phyloP scores from a whole-genome alignment of 441 rosid species.

The Eruca vesicaria region DNA sequence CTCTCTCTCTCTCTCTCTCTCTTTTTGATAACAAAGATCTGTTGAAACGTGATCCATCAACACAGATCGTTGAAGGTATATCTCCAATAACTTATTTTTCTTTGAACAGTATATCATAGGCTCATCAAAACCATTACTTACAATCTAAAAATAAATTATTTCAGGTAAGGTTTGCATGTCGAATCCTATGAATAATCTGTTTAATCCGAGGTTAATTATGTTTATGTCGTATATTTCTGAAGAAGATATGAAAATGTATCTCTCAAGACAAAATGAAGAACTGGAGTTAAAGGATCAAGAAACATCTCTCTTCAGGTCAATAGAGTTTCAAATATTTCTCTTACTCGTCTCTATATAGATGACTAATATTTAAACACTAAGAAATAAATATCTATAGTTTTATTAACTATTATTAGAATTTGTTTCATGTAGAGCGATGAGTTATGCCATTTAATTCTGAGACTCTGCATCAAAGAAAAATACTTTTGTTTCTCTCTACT shows the following conservation, averaged over 20 bases:
- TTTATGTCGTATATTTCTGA: not conserved
- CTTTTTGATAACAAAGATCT: not conserved
- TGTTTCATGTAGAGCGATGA: too few relatives aligned
- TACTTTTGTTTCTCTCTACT: too few relatives aligned
- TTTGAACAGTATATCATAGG: too few relatives aligned
- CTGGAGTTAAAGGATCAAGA: not conserved
- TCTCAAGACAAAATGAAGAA: not conserved
- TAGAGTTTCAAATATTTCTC: not conserved
- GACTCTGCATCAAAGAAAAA: too few relatives aligned
- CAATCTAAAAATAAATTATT: not conserved
- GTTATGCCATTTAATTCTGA: too few relatives aligned
- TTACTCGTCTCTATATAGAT: too few relatives aligned
- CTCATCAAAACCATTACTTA: not conserved
- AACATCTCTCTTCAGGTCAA: not conserved
- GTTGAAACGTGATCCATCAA: not conserved
- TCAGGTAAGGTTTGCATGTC: not conserved
- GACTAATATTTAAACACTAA: too few relatives aligned
- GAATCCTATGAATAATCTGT: not conserved
- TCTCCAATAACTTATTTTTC: not conserved
- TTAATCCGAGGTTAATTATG: not conserved
- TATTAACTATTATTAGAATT: too few relatives aligned
- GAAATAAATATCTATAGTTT: too few relatives aligned
- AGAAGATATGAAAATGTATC: too few relatives aligned
- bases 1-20: not conserved
- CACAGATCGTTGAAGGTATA: not conserved